Conservation (phyloP, 2,329 filamentous ascomycete genomes). For the Apiospora malaysiana region DNA sequence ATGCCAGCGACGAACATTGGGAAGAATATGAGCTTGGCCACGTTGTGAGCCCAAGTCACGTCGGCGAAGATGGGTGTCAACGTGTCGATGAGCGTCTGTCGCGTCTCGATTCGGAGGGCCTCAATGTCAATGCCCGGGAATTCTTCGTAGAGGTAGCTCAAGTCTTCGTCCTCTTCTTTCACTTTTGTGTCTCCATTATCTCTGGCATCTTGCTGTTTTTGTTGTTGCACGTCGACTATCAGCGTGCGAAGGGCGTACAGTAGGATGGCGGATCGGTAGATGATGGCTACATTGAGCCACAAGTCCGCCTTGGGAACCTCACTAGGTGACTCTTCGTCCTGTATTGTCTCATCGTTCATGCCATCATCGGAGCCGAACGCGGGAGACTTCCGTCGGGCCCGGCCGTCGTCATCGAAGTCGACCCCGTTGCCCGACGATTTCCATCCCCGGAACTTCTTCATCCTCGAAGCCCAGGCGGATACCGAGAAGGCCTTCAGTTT, state of each 20-base stretch:
- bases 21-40: constrained; percentile 25
- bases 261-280: constrained; percentile 23
- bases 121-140: constrained; percentile 1
- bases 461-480: constrained; percentile 22
- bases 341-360: not conserved
- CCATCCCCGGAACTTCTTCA: constrained; percentile 26
- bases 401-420: constrained; percentile 20
- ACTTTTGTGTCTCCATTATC: not conserved
- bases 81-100: constrained; percentile 16
- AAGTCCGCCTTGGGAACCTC: constrained; percentile 19
- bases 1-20: constrained; percentile 25
- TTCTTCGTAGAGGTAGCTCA: not conserved
- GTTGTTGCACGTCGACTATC: constrained; percentile 21
- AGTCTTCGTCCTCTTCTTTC: not conserved
- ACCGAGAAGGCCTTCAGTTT: constrained; percentile 25
- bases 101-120: constrained; percentile 14
- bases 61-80: constrained; percentile 24
- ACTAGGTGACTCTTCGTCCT: constrained; percentile 13
- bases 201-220: not conserved
- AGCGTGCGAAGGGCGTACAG: constrained; percentile 24
- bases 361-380: not conserved
- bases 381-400: not conserved
- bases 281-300: constrained; percentile 24
- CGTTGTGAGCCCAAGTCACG: constrained; percentile 21
- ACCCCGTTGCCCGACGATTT: constrained; percentile 24